Evolutionary conservation across 2,329 filamentous ascomycete species (phyloP), one percentile per base, ranked within the genome.

Genomic region (Botrytis byssoidea): DNA sequence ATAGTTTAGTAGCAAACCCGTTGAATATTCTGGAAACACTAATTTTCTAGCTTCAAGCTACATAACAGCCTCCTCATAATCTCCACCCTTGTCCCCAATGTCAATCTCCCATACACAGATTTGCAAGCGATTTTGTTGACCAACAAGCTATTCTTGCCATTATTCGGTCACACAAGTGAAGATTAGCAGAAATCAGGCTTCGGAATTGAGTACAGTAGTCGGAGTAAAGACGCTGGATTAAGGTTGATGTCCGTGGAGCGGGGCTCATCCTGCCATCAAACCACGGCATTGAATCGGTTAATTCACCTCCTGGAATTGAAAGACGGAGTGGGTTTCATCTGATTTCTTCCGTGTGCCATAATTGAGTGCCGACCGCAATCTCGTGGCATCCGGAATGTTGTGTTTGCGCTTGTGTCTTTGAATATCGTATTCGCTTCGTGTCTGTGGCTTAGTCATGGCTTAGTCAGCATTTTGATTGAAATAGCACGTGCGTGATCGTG

Each of bases 141-240:
- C n/a, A 4, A 18, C 1, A 29, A 32, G 32, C 14, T 3, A 32
- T 5, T 35, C 7, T 1, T 4, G 9, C 12, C 18, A 35, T 1
- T 4, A 20, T 35, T 22, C 1, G 18, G 16, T 9, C 29, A 10
- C 29, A 22, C 0, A n/a, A 16, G 12, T 35, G 22, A 20, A 59
- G 7, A 0, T 22, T 14, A 25, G 32, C 32, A 37, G 32, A 25
- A 37, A 1, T 20, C 20, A 10, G 20, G 10, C 32, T 60, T 35
- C 9, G 8, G 6, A 37, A n/a, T 25, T 18, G 12, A 40, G 22
- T 16, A 61, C 9, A 8, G 0, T 16, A n/a, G 22, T 40, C 18
- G 3, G 51, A 18, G 6, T 14, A 55, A 29, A 3, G 51, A 57
- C 2, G n/a, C 32, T 29, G 3, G 18, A 40, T 40, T 57, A 61